Conservation (phyloP, 2,329 filamentous ascomycete species). For the Ophiostoma montium region DNA sequence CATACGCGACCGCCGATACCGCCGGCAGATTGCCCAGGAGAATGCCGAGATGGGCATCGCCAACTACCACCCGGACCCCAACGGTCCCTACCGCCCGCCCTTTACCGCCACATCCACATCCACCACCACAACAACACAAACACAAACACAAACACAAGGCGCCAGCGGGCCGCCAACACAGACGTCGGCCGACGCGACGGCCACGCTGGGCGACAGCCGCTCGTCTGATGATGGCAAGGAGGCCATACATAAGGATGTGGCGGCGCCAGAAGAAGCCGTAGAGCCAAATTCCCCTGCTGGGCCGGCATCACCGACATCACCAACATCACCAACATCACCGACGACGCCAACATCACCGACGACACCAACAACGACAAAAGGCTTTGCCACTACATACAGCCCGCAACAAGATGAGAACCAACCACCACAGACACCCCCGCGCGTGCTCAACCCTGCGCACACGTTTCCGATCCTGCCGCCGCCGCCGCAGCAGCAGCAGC, state of each 20-base stretch:
- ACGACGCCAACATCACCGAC: too few relatives aligned
- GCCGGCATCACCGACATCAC: too few relatives aligned
- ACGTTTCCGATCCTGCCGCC: background rate
- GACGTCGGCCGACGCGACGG: background rate
- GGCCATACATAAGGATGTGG: too few relatives aligned
- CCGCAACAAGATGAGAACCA: constrained; percentile 5
- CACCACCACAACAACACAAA: too few relatives aligned
- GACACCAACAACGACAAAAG: background rate
- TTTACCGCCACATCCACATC: background rate
- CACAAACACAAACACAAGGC: background rate
- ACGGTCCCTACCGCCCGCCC: constrained; percentile 1
- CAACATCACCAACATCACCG: background rate
- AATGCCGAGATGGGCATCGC: constrained; percentile 20
- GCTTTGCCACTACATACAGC: too few relatives aligned
- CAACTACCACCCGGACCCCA: constrained; percentile 8
- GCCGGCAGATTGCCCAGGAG: constrained; percentile 13
- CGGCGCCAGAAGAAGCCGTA: too few relatives aligned
- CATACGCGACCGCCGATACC: constrained; percentile 13
- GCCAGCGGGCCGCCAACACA: background rate
- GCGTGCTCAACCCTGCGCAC: background rate
- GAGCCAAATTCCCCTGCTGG: too few relatives aligned
- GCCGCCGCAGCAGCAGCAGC: too few relatives aligned
- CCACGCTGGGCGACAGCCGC: constrained; percentile 5
- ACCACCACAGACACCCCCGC: background rate
- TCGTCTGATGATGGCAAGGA: constrained; percentile 10